Evolutionary conservation across 352 stramenopile genomes (phyloP).

Genomic region (Salisapilia sapeloensis): DNA sequence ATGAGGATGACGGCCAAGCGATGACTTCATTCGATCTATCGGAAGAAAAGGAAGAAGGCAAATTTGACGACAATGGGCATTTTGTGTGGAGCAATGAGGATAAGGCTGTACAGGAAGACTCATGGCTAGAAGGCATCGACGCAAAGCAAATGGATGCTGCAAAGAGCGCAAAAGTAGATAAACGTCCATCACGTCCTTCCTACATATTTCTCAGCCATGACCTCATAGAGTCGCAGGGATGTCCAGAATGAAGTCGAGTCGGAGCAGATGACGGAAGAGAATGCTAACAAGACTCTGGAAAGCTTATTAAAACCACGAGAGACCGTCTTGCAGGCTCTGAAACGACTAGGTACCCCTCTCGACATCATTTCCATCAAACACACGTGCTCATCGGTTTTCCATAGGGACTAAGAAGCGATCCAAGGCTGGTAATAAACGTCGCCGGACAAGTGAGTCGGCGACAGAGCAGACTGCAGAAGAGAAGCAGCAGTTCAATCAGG

Average conservation of each 20-base stretch:
- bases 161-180: conserved; percentile 24
- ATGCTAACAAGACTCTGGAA: conserved; percentile 32
- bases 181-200: background rate
- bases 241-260: conserved; percentile 33
- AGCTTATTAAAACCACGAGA: conserved; percentile 45
- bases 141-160: conserved; percentile 57
- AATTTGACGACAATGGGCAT: conserved; percentile 65
- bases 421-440: conserved; percentile 38
- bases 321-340: conserved; percentile 57
- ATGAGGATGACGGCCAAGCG: conserved; percentile 12
- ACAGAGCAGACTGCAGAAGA: conserved; percentile 32
- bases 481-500: conserved; percentile 61
- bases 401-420: conserved; percentile 28
- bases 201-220: background rate
- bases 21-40: conserved; percentile 75
- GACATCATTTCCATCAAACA: background rate
- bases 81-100: conserved; percentile 72
- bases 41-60: conserved; percentile 70
- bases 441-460: conserved; percentile 4
- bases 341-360: conserved; percentile 22
- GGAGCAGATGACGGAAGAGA: conserved; percentile 38
- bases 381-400: background rate
- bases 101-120: conserved; percentile 61
- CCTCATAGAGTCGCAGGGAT: conserved; percentile 16
- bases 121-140: conserved; percentile 58